Base-by-base conservation (phyloP, 2,329 filamentous ascomycete species). In the Metarhizium album region DNA sequence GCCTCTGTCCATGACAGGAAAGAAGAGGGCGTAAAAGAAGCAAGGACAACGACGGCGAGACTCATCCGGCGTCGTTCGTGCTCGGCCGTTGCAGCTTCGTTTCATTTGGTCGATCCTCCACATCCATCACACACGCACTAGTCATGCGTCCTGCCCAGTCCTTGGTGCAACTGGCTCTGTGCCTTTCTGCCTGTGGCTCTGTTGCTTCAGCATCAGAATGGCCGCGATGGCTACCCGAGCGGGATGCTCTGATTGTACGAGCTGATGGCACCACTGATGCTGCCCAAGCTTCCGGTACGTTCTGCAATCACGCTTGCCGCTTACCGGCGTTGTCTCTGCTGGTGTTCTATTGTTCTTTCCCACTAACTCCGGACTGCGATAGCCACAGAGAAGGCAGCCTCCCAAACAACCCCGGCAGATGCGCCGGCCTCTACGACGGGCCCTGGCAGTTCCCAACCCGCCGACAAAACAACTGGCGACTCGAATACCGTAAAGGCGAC, bases 151-250 rank as follows among this genome's bases (percentile, higher is more conserved):
- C 72, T 55, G 66, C 73, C 55, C 64, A 65, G 46, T 69, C 69
- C 47, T 58, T 78, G 50, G 64, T 73, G 61, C 70, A 73, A 43
- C 60, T 78, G 57, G 71, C 76, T 48, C 56, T 75, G 50, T 69
- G 80, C 57, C 68, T 82, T 16, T 66, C 66, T 42, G 72, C 79
- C 31, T 64, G 81, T 49, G 66, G 74, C 8, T 70, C 74, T 16
- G 56, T 78, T 24, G 71, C 72, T 14, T 71, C 76, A 22, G 72
- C 72, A n/a, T 71, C 75, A 49, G 78, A 73, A 51, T 82, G 78
- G 79, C 74, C 78, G 20, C 66, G 63, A 54, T 80, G 75, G 73
- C 65, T 82, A 37, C 78, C 78, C 18, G 71, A 76, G 13, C 46
- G 73, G 35, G 74, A 81, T 55, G 61, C 73, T 14, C 61, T 84